Evolutionary conservation across 495 filamentous ascomycete genomes (phyloP), one percentile per base, ranked within the genome.

Genomic region (Aspergillus biplanus): DNA sequence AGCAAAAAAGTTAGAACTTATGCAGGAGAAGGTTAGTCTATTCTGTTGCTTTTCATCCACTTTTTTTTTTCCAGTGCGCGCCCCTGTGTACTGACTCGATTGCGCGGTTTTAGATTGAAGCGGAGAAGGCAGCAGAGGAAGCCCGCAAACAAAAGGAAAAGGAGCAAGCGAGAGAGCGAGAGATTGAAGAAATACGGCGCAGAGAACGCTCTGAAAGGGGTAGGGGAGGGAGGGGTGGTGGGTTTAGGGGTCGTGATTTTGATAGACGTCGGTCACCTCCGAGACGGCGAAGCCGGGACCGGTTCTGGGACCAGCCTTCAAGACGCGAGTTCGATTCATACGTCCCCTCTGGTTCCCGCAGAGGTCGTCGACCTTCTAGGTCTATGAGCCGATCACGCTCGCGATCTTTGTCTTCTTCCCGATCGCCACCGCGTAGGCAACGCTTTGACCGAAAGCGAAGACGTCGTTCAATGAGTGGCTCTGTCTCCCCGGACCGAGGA

Each of bases 1-100:
- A 71, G 92, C 93, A 5, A 99, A 99, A 82, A 99, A 97, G 77
- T 78, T 90, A 21, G 95, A 98, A 71, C 80, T 99, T 42, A 89
- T 93, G 39, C 92, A 97, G 73, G 92, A 97, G 68, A 96, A 96
- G 88, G 95, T 95, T 75, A 27, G 66, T 57, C 32, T 18, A 37
- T 7, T 27, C 21, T 16, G 18, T 31, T 15, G 11, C 6, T 32
- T 52, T 33, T 18, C 48, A 7, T 12, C 16, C 31, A 18, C 4
- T 33, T 13, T 31, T 56, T 27, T 27, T 4, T 62, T 50, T 44
- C 3, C 7, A 5, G 7, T 6, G 39, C 39, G 39, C n/a, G 39
- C 39, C 27, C 18, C 11, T 27, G 8, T n/a, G 13, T 46, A 37
- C 58, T 70, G 57, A 74, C 48, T 53, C 21, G 47, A 9, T 56